Evolutionary conservation across 2,329 filamentous ascomycete species (phyloP).

Genomic region (Ophiostoma triangulosporum): DNA sequence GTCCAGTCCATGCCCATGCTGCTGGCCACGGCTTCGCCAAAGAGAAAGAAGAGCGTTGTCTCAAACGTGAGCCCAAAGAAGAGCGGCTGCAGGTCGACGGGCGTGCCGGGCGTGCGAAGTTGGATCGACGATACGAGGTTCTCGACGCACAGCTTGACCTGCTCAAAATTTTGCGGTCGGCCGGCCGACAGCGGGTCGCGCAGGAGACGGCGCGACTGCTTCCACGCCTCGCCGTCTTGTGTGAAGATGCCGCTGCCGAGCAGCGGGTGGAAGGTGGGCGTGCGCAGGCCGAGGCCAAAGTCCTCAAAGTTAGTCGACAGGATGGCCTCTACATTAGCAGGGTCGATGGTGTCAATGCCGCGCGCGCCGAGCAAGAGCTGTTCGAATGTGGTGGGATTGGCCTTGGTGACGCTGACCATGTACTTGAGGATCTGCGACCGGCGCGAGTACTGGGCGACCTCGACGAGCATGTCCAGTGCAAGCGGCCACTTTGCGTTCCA

Average conservation of each 20-base stretch:
- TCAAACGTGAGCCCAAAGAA: conserved; percentile 7
- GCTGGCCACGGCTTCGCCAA: neutral
- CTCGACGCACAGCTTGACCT: conserved; percentile 2
- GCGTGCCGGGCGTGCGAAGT: neutral
- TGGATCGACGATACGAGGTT: neutral
- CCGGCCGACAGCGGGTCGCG: conserved; percentile 1
- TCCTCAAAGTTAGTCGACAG: conserved; percentile 29
- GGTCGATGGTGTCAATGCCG: neutral
- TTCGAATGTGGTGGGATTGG: neutral
- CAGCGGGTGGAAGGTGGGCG: conserved; percentile 7
- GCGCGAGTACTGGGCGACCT: neutral
- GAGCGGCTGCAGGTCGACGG: conserved; percentile 1
- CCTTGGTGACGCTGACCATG: neutral
- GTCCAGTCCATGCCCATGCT: neutral
- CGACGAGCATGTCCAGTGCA: neutral
- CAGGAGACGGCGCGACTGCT: conserved; percentile 4
- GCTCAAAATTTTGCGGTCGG: neutral
- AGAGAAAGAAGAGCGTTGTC: neutral
- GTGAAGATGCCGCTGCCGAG: conserved; percentile 11
- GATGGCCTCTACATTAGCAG: neutral
- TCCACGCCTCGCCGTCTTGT: conserved; percentile 1
- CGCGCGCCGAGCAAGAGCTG: neutral
- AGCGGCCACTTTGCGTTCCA: conserved; percentile 1
- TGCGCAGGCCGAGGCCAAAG: conserved; percentile 19
- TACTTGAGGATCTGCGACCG: neutral